Evolutionary conservation across 202 grass and related monocot species (phyloP).

Genomic region (Miscanthus sacchariflorus): DNA sequence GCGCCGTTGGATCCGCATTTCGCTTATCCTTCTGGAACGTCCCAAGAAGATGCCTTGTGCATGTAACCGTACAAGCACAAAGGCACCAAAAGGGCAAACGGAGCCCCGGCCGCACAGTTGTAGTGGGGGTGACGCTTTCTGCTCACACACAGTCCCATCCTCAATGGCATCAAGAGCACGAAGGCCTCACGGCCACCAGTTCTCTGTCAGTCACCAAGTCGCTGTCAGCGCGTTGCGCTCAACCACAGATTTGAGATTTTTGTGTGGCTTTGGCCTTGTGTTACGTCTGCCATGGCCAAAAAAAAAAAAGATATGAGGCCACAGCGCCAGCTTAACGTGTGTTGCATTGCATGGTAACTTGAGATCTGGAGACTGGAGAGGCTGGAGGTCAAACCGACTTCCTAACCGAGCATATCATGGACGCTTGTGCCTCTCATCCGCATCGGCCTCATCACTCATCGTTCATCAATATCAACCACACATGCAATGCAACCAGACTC

Average conservation of each 20-base stretch:
- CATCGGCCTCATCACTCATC: not conserved
- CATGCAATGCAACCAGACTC: too few relatives aligned
- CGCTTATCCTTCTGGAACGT: not conserved
- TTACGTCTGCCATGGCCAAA: not conserved
- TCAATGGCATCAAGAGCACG: not conserved
- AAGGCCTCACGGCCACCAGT: not conserved
- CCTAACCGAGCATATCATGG: too few relatives aligned
- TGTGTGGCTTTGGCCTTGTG: not conserved
- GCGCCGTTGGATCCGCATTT: not conserved
- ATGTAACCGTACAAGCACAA: constrained; percentile 15
- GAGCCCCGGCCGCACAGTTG: not conserved
- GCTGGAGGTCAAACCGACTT: too few relatives aligned
- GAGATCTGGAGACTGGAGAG: not conserved
- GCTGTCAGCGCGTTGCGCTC: not conserved
- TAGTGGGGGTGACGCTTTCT: constrained; percentile 20
- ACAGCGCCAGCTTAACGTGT: too few relatives aligned
- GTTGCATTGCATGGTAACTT: not conserved
- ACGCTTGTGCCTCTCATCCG: too few relatives aligned
- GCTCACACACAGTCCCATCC: not conserved
- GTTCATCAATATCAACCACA: not conserved
- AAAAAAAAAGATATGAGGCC: not conserved
- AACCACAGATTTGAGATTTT: not conserved
- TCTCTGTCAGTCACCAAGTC: not conserved
- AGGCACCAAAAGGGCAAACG: not conserved
- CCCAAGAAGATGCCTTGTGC: constrained; percentile 29